Percentiles rank a stretch among this genome's conserved stretches.
phyloP scores from a whole-genome alignment of 441 rosid genomes.

The Erodium moschatum region DNA sequence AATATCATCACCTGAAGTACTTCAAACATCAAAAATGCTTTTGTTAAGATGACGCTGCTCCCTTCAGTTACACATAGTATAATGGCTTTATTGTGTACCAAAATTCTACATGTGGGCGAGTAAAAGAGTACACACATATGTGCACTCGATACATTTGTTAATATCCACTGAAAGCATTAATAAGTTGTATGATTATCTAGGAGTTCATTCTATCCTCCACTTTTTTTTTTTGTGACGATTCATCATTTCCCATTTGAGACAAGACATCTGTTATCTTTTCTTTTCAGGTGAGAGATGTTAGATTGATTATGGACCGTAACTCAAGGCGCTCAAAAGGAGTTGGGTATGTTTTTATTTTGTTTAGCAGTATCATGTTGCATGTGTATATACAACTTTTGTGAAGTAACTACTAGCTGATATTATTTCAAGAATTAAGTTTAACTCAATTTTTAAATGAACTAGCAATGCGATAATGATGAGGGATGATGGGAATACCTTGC shows the following conservation, averaged over 20 bases:
- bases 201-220: neutral
- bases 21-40: conserved; percentile 17
- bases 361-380: conserved; percentile 12
- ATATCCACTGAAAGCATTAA: conserved; percentile 10
- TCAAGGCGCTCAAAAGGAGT: conserved; percentile 91
- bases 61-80: conserved; percentile 22
- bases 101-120: conserved; percentile 27
- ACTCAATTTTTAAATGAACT: conserved; percentile 89
- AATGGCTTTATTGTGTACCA: conserved; percentile 27
- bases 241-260: conserved; percentile 4
- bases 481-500: conserved; percentile 42
- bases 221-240: conserved; percentile 1
- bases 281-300: conserved; percentile 86
- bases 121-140: conserved; percentile 15
- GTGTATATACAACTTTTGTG: conserved; percentile 31
- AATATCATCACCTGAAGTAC: conserved; percentile 5
- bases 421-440: conserved; percentile 56
- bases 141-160: conserved; percentile 9
- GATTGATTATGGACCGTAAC: conserved; percentile 88
- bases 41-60: conserved; percentile 22
- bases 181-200: conserved; percentile 7
- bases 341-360: conserved; percentile 49
- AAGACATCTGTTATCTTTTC: neutral
- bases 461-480: conserved; percentile 88
- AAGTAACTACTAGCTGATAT: conserved; percentile 39